Conservation (phyloP, 139 green algal genomes). For the Zygnema circumcarinatum region DNA sequence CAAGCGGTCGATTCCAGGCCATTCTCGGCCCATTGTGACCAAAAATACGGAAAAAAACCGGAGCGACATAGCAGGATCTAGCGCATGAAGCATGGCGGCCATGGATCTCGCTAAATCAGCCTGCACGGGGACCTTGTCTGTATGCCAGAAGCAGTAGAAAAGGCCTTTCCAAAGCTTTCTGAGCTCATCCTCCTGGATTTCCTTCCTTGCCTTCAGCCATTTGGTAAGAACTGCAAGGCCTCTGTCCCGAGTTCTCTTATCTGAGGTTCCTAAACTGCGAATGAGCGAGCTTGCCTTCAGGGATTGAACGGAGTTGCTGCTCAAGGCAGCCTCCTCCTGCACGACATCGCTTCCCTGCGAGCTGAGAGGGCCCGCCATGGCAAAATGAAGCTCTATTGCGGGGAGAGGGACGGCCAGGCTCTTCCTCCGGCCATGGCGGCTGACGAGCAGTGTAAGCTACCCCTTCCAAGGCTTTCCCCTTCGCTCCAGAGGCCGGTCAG, state of each 20-base stretch:
- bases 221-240: background rate
- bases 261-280: background rate
- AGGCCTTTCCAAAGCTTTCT: conserved; percentile 88
- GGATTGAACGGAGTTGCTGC: background rate
- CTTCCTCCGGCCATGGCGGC: too few relatives aligned
- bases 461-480: too few relatives aligned
- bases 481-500: too few relatives aligned
- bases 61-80: background rate
- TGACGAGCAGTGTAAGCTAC: too few relatives aligned
- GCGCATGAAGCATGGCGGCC: conserved; percentile 13
- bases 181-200: conserved; percentile 42
- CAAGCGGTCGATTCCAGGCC: conserved; percentile 86
- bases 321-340: background rate
- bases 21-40: conserved; percentile 76
- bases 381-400: too few relatives aligned
- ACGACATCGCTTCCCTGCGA: background rate
- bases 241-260: conserved; percentile 20
- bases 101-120: conserved; percentile 62
- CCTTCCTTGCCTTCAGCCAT: background rate
- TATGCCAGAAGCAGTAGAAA: conserved; percentile 96
- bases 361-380: background rate
- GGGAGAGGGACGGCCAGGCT: too few relatives aligned
- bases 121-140: conserved; percentile 86
- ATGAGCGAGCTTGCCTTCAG: background rate
- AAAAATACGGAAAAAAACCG: conserved; percentile 44